Evolutionary conservation across 371 early-diverging fungal species (phyloP), one percentile per base, ranked within the genome.

Genomic region (Mortierella sp.): DNA sequence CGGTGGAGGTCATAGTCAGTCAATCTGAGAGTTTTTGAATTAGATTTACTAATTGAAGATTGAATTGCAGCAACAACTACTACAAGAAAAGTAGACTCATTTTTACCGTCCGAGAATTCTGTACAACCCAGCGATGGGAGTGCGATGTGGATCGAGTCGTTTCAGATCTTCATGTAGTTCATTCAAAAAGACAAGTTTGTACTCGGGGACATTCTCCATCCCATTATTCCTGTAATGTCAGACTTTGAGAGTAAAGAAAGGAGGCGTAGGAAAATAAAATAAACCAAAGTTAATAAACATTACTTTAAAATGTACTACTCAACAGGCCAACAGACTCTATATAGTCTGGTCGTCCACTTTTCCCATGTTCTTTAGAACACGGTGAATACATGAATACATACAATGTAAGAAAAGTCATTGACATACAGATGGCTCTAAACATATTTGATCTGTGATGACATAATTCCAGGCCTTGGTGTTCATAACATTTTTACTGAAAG

Each of bases 81-180:
- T 28, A 22, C 2, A 33, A 38, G 45, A 28, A 16, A 41, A 61
- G 11, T 24, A 38, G 10, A 16, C 28, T 50, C 22, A 33, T 15
- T 28, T 28, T 58, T 64, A 74, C 80, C 70, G 63, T 24, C 74
- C 80, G 57, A 79, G 67, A 32, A 79, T 62, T 38, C 80, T 58
- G 33, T 55, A 79, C 24, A 74, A 47, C 38, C 80, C 80, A 10
- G 71, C 74, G 3, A 11, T 64, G 15, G 22, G 32, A 2, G 22
- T 43, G 6, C 52, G 58, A 0, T 53, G 66, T 15, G 73, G 69
- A 65, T 70, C 40, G 58, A 70, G 58, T 13, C 15, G 63, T 21
- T 58, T 74, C 11, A 79, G 61, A 4, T 22, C 62, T 11, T 74
- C 72, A 60, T 67, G 68, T 21, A 79, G 62, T 60, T 79, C 80